Evolutionary conservation across 2,329 filamentous ascomycete genomes (phyloP).

Genomic region (Aspergillus caelatus): DNA sequence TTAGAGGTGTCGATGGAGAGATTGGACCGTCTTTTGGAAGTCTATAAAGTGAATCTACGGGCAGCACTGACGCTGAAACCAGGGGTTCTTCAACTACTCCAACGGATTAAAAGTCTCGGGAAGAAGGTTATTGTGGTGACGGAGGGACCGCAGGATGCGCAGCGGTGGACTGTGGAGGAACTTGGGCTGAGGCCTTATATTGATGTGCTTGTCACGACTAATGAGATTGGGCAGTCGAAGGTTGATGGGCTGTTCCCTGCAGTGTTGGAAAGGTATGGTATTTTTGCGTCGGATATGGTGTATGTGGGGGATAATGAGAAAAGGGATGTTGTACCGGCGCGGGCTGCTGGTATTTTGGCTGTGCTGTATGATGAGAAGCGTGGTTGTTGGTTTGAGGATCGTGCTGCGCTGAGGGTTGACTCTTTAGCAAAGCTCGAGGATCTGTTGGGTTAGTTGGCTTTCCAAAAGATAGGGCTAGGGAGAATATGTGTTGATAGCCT

Average conservation of each 20-base stretch:
- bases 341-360: slow-evolving; percentile 25
- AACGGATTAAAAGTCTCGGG: slow-evolving; percentile 33
- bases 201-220: slow-evolving; percentile 39
- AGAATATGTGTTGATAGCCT: neutral
- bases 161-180: slow-evolving; percentile 46
- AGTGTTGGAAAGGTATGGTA: slow-evolving; percentile 26
- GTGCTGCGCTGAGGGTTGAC: neutral
- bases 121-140: slow-evolving; percentile 51
- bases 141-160: slow-evolving; percentile 53
- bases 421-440: neutral
- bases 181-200: slow-evolving; percentile 32
- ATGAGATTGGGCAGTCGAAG: slow-evolving; percentile 35
- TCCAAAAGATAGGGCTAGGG: neutral
- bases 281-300: slow-evolving; percentile 24
- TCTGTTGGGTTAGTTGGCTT: neutral
- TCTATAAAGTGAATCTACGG: slow-evolving; percentile 18
- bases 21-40: slow-evolving; percentile 19
- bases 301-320: slow-evolving; percentile 33
- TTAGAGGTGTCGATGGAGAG: neutral
- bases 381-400: neutral
- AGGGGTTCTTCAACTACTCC: slow-evolving; percentile 41
- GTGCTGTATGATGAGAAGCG: slow-evolving; percentile 10
- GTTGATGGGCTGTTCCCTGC: slow-evolving; percentile 33
- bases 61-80: slow-evolving; percentile 37
- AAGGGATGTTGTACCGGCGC: slow-evolving; percentile 31